Percentiles rank a stretch among this genome's conserved stretches.
phyloP scores from a whole-genome alignment of 2,329 filamentous ascomycete genomes.

The Aurifilum marmelostoma region DNA sequence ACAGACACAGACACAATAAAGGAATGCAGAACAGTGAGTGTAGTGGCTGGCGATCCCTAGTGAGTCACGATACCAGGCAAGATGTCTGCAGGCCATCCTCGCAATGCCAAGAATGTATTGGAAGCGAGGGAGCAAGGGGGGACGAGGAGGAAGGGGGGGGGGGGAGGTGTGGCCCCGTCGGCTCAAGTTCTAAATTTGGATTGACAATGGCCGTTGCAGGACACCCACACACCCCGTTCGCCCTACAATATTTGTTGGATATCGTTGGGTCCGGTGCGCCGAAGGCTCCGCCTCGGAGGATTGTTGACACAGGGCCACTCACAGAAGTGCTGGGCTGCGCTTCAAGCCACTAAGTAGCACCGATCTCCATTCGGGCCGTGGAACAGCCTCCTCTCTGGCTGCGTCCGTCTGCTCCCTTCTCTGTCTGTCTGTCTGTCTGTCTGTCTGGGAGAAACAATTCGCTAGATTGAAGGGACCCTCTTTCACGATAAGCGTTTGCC shows the following conservation, averaged over 20 bases:
- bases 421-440: not conserved
- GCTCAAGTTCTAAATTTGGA: conserved; percentile 1
- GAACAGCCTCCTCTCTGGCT: too few species aligned
- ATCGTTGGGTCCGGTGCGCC: not conserved
- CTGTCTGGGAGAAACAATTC: not conserved
- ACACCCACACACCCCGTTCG: conserved; percentile 1
- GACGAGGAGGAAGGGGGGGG: too few species aligned
- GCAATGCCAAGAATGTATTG: conserved; percentile 1
- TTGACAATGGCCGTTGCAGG: not conserved
- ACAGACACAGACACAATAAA: too few species aligned
- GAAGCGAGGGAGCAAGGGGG: conserved; percentile 2
- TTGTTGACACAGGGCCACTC: not conserved
- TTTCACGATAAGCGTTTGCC: not conserved
- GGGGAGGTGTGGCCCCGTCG: too few species aligned
- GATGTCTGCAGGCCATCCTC: not conserved
- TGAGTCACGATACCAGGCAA: too few species aligned
- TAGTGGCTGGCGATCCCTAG: too few species aligned
- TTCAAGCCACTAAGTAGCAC: not conserved
- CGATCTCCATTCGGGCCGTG: not conserved
- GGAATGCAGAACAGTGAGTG: too few species aligned
- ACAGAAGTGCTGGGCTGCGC: not conserved
- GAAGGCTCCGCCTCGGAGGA: conserved; percentile 7
- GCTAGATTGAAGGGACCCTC: not conserved
- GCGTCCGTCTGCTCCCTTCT: too few species aligned
- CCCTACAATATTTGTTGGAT: conserved; percentile 7